These are phyloP conservation scores for Boletus tylopilopsis DNA, from an alignment of 768 basidiomycete species.

Conservation along the genomic window DNA sequence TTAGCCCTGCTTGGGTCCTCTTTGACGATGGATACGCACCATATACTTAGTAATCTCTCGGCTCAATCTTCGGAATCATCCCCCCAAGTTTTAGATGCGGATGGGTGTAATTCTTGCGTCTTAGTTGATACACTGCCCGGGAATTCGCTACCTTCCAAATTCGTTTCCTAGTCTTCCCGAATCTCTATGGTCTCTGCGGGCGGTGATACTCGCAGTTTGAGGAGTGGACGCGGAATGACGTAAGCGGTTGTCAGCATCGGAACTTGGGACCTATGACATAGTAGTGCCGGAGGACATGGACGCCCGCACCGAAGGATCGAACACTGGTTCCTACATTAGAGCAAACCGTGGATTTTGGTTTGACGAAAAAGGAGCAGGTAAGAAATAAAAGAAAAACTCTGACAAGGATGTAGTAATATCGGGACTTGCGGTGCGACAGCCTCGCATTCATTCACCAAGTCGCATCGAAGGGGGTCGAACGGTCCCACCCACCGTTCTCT, in stretches of 20 bases:
- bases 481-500: slow-evolving; percentile 38
- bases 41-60: slow-evolving; percentile 64
- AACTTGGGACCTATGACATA: slow-evolving; percentile 57
- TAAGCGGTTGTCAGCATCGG: slow-evolving; percentile 61
- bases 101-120: slow-evolving; percentile 59
- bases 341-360: background rate
- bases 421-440: slow-evolving; percentile 46
- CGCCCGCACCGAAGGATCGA: slow-evolving; percentile 53
- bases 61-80: slow-evolving; percentile 56
- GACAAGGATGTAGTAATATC: too few species aligned
- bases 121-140: slow-evolving; percentile 53
- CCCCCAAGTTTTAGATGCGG: slow-evolving; percentile 55
- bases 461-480: slow-evolving; percentile 51
- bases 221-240: slow-evolving; percentile 63
- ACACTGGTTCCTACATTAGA: slow-evolving; percentile 43
- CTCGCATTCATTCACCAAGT: slow-evolving; percentile 44
- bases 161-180: slow-evolving; percentile 60
- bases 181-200: too few species aligned
- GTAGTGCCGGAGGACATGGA: slow-evolving; percentile 55
- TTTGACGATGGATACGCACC: slow-evolving; percentile 34
- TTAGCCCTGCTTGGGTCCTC: background rate
- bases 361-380: background rate
- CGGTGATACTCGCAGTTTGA: slow-evolving; percentile 36
- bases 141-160: slow-evolving; percentile 48
- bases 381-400: too few species aligned